Evolutionary conservation across 441 rosid genomes (phyloP), one percentile per base, ranked within the genome.

Genomic region (Eruca vesicaria): DNA sequence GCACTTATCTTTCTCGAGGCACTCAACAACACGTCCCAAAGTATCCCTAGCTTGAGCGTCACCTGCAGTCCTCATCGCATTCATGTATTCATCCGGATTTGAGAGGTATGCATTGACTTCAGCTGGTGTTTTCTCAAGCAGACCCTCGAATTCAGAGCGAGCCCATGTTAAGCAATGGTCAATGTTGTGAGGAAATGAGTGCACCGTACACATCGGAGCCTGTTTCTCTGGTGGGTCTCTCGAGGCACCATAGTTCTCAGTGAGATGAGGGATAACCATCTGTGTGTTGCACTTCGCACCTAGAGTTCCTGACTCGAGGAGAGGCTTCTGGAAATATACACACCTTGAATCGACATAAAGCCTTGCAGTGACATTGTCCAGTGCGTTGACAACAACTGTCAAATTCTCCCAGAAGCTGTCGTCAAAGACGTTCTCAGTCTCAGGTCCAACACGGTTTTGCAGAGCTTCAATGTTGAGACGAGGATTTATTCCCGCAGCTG

Each of bases 151-250:
- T 82, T 96, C 98, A 38, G 99, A 96, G 38, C 96, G 87, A 68
- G 98, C 99, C 99, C 98, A 96, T 58, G 99, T 93, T 77, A 93
- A 82, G 82, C 97, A 93, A 74, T 96, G 99, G 80, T 96, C 98
- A 68, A 96, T 93, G 78, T 96, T 96, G 84, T 93, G 98, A 4
- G 98, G 99, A 81, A 96, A 96, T 8, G 99, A 96, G 80, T 93
- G 99, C 63, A 93, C 97, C 0, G 98, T 93, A 81, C 99, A 96
- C 97, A 96, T 96, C 6, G 99, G 97, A 26, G 99, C 97, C 84
- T 96, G 97, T 82, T 91, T 93, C 87, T 93, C 98, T 11, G 99
- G 99, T 14, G 98, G 97, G 43, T 96, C 99, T 75, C 94, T 81
- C 4, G 99, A 96, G 59, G 99, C 99, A 60, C 99, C 97, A 69